Evolutionary conservation across 1,139 yeast genomes (phyloP).

Genomic region (Geotrichum australiense): DNA sequence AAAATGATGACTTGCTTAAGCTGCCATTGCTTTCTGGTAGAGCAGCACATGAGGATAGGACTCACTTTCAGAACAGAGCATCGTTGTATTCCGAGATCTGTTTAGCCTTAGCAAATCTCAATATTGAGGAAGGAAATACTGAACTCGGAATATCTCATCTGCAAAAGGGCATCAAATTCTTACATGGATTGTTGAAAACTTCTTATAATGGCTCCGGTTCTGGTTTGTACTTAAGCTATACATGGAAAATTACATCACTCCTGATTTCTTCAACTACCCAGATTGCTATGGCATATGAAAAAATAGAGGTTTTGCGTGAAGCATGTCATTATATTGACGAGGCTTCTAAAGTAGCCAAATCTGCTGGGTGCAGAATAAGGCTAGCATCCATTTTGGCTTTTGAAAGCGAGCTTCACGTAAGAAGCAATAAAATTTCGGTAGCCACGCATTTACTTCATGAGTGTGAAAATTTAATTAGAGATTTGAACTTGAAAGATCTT

Average conservation of each 20-base stretch:
- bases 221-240: constrained; percentile 6
- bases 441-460: constrained; percentile 22
- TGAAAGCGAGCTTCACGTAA: constrained; percentile 23
- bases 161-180: constrained; percentile 20
- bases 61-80: constrained; percentile 21
- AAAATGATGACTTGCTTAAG: constrained; percentile 15
- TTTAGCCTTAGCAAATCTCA: constrained; percentile 17
- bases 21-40: constrained; percentile 19
- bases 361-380: constrained; percentile 20
- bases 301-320: constrained; percentile 24
- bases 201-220: constrained; percentile 9
- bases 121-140: constrained; percentile 18
- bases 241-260: constrained; percentile 20
- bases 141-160: constrained; percentile 21
- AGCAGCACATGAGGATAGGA: constrained; percentile 17
- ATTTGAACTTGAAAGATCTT: constrained; percentile 21
- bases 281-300: constrained; percentile 24
- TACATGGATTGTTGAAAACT: constrained; percentile 22
- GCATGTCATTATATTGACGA: constrained; percentile 25
- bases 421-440: constrained; percentile 22
- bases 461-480: constrained; percentile 24
- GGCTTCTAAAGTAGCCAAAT: constrained; percentile 22
- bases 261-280: constrained; percentile 21
- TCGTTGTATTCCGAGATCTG: constrained; percentile 19
- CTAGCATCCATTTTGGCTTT: constrained; percentile 22